A percentile compares a stretch with the other conserved stretches of the same genome.
Conservation (phyloP, 2,329 filamentous ascomycete genomes). For the Alternaria burnsii region DNA sequence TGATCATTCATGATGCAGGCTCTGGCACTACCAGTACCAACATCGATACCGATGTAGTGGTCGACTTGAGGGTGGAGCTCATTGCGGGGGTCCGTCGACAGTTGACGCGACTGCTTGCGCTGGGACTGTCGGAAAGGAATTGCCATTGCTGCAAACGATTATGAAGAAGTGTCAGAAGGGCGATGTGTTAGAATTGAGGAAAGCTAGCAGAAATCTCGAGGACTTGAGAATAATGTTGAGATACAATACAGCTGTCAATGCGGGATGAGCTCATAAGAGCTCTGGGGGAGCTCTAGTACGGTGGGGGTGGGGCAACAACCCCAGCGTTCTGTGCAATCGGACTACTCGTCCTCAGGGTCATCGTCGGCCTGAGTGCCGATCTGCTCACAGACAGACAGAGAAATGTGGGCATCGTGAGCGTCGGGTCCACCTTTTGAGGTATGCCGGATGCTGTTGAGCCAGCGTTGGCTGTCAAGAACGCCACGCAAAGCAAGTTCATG, state of each 20-base stretch:
- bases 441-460: constrained; percentile 27
- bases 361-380: constrained; percentile 30
- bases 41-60: constrained; percentile 87
- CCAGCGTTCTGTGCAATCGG: constrained; percentile 30
- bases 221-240: constrained; percentile 42
- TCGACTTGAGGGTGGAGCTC: constrained; percentile 65
- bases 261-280: constrained; percentile 49
- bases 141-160: constrained; percentile 31
- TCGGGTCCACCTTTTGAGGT: constrained; percentile 42
- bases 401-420: constrained; percentile 44
- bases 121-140: constrained; percentile 40
- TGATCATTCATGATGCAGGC: constrained; percentile 94
- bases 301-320: constrained; percentile 47
- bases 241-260: constrained; percentile 36
- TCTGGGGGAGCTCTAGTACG: constrained; percentile 37
- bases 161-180: constrained; percentile 4
- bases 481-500: constrained; percentile 30
- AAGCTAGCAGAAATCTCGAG: constrained; percentile 6
- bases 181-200: not conserved
- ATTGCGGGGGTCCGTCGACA: constrained; percentile 63
- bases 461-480: constrained; percentile 26
- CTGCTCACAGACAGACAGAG: constrained; percentile 26
- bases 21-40: constrained; percentile 92
- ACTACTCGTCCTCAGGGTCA: constrained; percentile 20
- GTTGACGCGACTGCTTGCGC: constrained; percentile 53